Percentiles rank a stretch among this genome's conserved stretches.
Evolutionary conservation across 768 basidiomycete genomes (phyloP).

Genomic region (Lactifluus rugatus): DNA sequence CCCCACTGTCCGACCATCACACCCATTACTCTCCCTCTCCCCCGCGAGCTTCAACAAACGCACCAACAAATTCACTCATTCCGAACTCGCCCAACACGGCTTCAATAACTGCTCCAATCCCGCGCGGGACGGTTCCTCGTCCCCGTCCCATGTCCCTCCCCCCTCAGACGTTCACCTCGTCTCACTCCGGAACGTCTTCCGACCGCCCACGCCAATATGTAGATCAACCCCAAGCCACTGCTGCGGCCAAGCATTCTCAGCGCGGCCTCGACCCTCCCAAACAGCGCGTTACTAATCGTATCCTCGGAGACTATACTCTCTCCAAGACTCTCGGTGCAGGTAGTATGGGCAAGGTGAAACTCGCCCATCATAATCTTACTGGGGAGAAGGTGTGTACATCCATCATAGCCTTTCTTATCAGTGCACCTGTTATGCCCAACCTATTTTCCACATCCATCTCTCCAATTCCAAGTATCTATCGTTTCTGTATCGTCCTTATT

Average conservation of each 20-base stretch:
- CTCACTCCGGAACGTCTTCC: slow-evolving; percentile 23
- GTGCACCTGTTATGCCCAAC: neutral
- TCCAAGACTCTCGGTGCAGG: slow-evolving; percentile 96
- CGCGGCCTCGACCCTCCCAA: slow-evolving; percentile 22
- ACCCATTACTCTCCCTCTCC: slow-evolving; percentile 15
- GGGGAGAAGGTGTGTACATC: slow-evolving; percentile 74
- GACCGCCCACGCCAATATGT: slow-evolving; percentile 22
- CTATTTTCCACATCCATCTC: neutral
- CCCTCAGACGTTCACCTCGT: slow-evolving; percentile 40
- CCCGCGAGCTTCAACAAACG: slow-evolving; percentile 23
- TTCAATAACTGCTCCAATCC: slow-evolving; percentile 13
- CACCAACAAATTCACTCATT: slow-evolving; percentile 27
- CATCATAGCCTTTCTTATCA: slow-evolving; percentile 55
- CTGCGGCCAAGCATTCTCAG: slow-evolving; percentile 2
- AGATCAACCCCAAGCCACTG: slow-evolving; percentile 19
- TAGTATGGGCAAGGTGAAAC: slow-evolving; percentile 98
- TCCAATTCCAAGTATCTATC: neutral
- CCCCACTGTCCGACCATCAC: neutral
- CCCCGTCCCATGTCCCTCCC: slow-evolving; percentile 70
- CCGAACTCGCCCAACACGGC: slow-evolving; percentile 2
- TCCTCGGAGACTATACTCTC: slow-evolving; percentile 90
- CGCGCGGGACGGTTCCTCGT: slow-evolving; percentile 24
- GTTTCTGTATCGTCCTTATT: neutral
- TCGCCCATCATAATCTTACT: slow-evolving; percentile 79
- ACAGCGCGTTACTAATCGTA: slow-evolving; percentile 34